These are phyloP conservation scores for Nadsonia fulvescens DNA, from an alignment of 805 yeast species.

Conservation along the genomic window DNA sequence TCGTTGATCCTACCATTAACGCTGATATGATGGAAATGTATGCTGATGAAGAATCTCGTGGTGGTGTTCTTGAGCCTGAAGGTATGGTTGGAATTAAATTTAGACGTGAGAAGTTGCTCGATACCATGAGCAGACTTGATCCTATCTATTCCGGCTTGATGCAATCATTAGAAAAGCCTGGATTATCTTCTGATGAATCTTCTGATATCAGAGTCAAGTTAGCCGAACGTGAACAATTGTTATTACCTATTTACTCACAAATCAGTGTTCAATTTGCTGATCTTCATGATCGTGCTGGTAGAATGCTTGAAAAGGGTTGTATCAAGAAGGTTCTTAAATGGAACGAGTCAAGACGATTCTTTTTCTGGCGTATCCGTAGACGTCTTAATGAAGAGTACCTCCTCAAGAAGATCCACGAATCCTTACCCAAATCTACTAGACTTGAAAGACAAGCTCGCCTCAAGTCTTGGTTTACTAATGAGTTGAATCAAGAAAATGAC, in stretches of 20 bases:
- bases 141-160: conserved; percentile 46
- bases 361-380: conserved; percentile 98
- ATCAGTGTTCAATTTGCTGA: conserved; percentile 93
- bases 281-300: conserved; percentile 90
- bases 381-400: conserved; percentile 85
- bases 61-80: conserved; percentile 96
- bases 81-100: conserved; percentile 98
- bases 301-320: conserved; percentile 91
- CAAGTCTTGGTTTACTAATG: conserved; percentile 68
- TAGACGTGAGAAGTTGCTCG: conserved; percentile 78
- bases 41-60: conserved; percentile 89
- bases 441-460: conserved; percentile 74
- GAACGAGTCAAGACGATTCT: conserved; percentile 79
- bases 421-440: conserved; percentile 40
- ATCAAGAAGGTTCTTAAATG: conserved; percentile 75
- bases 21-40: conserved; percentile 98
- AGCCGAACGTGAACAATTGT: conserved; percentile 56
- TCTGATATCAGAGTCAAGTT: conserved; percentile 46
- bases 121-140: conserved; percentile 87
- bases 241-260: conserved; percentile 82
- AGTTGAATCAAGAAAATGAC: conserved; percentile 55
- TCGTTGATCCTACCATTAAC: conserved; percentile 95
- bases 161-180: conserved; percentile 30
- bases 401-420: conserved; percentile 52
- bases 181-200: conserved; percentile 49